These are phyloP conservation scores for Psophocarpus tetragonolobus DNA, from an alignment of 306 rosid species.

Conservation along the genomic window DNA sequence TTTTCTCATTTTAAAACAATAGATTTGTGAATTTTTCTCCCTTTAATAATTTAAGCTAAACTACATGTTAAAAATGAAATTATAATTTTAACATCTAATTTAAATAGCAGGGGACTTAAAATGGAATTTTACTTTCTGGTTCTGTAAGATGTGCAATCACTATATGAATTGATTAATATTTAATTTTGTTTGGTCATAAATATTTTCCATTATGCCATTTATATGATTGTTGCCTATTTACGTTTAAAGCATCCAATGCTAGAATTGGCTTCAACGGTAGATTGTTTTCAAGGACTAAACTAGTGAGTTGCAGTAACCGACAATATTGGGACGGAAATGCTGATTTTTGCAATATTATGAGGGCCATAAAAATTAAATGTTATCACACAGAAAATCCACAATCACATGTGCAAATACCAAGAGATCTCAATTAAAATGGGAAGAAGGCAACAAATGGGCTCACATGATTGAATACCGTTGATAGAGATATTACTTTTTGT, in stretches of 20 bases:
- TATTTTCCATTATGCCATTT: background rate
- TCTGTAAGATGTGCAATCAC: background rate
- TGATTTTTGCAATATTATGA: background rate
- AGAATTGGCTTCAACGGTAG: background rate
- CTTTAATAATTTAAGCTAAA: background rate
- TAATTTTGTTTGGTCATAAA: background rate
- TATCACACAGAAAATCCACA: background rate
- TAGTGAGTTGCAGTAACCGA: background rate
- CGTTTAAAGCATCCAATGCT: background rate
- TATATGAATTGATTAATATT: background rate
- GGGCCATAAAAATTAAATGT: background rate
- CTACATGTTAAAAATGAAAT: background rate
- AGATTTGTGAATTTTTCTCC: background rate
- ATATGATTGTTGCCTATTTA: background rate
- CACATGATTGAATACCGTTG: background rate
- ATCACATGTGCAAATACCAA: background rate
- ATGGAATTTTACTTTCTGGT: background rate
- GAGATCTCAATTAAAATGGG: background rate
- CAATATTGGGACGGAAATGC: background rate
- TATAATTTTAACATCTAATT: background rate
- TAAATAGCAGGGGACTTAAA: background rate
- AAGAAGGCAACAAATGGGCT: background rate
- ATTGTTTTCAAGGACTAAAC: background rate
- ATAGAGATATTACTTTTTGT: background rate
- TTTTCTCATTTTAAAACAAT: background rate